Evolutionary conservation across 1,139 yeast genomes (phyloP), one percentile per base, ranked within the genome.

Genomic region (Chernovozyma sophiae-reginae): DNA sequence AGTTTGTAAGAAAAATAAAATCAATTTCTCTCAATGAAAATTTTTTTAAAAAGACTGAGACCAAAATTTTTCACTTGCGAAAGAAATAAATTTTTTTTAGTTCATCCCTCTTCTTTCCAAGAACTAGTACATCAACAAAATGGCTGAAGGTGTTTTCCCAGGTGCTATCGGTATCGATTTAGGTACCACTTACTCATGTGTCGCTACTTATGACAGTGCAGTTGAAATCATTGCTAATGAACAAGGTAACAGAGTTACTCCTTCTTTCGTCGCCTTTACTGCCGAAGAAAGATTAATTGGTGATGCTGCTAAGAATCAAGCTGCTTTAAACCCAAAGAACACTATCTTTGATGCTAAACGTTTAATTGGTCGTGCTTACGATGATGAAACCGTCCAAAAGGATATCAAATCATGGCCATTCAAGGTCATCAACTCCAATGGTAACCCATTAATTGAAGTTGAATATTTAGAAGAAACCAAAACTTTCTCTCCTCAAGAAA

Each of bases 121-220:
- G 28, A 41, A 18, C 31, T 31, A 38, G 35, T 38, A 77, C 77
- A 83, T 67, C 81, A 39, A 17, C 19, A 77, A 68, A 68, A 83
- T 83, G 90, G 86, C 90, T 82, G 97, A 90, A 82, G 96, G 96
- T 85, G 95, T 90, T 78, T 90, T 86, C 86, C 95, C 90, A 82
- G 96, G 96, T 82, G 87, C 89, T 64, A 77, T 82, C 53, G 90
- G 90, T 66, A 82, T 82, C 67, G 90, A 82, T 72, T 81, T 82
- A 73, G 90, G 90, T 68, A 82, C 90, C 43, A 82, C 90, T 41
- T 82, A 82, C 70, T 82, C 90, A 38, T 82, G 90, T 78, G 90
- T 82, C 51, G 90, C 86, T 44, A 82, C 79, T 62, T 79, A 76
- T 52, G 95, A 76, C 76, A 84, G 79, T 75, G 65, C 83, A 42